A percentile compares a stretch with the other conserved stretches of the same genome.
phyloP scores from a whole-genome alignment of 2,329 filamentous ascomycete species.

The Paradendryphiella salina region DNA sequence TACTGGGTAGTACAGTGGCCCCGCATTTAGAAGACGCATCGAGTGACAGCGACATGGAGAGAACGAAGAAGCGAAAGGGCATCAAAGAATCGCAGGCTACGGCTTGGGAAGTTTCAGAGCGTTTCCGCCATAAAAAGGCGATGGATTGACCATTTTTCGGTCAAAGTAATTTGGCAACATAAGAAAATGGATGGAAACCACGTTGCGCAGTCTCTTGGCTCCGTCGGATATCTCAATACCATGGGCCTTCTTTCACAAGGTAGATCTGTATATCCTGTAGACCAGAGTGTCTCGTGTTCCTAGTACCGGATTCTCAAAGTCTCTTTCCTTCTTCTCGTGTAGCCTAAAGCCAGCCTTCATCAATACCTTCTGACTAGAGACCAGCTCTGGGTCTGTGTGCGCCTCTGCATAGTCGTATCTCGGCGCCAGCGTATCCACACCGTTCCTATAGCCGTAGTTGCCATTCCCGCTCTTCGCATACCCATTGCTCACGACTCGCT shows the following conservation, averaged over 20 bases:
- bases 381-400: slow-evolving; percentile 56
- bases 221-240: not conserved
- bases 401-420: slow-evolving; percentile 45
- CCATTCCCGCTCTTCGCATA: not conserved
- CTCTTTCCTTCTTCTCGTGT: slow-evolving; percentile 50
- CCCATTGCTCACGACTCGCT: slow-evolving; percentile 1
- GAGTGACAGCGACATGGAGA: slow-evolving; percentile 10
- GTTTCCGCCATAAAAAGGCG: not conserved
- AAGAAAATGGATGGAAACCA: not conserved
- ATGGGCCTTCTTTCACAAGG: not conserved
- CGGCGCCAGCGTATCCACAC: slow-evolving; percentile 1
- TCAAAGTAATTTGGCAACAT: not conserved
- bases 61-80: slow-evolving; percentile 12
- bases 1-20: slow-evolving; percentile 1
- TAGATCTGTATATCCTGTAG: slow-evolving; percentile 38
- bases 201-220: not conserved
- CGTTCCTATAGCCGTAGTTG: not conserved
- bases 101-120: slow-evolving; percentile 2
- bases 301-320: slow-evolving; percentile 45
- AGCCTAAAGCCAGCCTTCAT: slow-evolving; percentile 59
- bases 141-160: not conserved
- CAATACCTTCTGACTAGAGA: slow-evolving; percentile 60
- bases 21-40: not conserved
- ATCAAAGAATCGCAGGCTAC: slow-evolving; percentile 2
- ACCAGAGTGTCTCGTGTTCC: slow-evolving; percentile 45